phyloP scores from a whole-genome alignment of 371 early-diverging fungal species.

The Cokeromyces recurvatus region DNA sequence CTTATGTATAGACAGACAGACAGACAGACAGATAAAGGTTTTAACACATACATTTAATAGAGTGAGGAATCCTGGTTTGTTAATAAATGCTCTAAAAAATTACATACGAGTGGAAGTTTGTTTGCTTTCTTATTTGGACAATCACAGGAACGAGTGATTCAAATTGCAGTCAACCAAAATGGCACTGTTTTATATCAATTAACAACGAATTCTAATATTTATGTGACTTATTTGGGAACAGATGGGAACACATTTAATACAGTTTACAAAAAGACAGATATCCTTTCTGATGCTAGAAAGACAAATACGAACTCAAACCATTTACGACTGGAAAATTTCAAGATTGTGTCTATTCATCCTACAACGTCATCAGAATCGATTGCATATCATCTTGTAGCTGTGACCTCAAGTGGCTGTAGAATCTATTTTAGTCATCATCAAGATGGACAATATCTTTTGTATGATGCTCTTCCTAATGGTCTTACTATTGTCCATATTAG shows the following conservation, averaged over 20 bases:
- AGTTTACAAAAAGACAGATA: constrained; percentile 15
- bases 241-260: constrained; percentile 17
- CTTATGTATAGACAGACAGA: neutral
- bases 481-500: constrained; percentile 68
- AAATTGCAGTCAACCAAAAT: constrained; percentile 58
- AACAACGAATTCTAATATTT: constrained; percentile 54
- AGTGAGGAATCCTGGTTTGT: constrained; percentile 83
- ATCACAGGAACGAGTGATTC: constrained; percentile 43
- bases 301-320: constrained; percentile 34
- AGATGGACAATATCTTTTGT: constrained; percentile 1
- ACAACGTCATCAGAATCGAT: constrained; percentile 56
- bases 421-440: constrained; percentile 61
- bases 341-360: constrained; percentile 63
- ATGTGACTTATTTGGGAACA: constrained; percentile 42
- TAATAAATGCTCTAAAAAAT: constrained; percentile 65
- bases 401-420: constrained; percentile 67
- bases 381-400: constrained; percentile 59
- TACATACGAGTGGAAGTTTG: constrained; percentile 11
- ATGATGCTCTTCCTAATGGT: constrained; percentile 27
- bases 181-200: constrained; percentile 31
- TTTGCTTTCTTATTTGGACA: constrained; percentile 9
- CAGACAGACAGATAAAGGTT: neutral
- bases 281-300: constrained; percentile 30
- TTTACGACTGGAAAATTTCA: constrained; percentile 36
- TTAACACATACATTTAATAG: constrained; percentile 11